These are phyloP conservation scores for Pistacia atlantica DNA, from an alignment of 345 rosid genomes.

Conservation along the genomic window DNA sequence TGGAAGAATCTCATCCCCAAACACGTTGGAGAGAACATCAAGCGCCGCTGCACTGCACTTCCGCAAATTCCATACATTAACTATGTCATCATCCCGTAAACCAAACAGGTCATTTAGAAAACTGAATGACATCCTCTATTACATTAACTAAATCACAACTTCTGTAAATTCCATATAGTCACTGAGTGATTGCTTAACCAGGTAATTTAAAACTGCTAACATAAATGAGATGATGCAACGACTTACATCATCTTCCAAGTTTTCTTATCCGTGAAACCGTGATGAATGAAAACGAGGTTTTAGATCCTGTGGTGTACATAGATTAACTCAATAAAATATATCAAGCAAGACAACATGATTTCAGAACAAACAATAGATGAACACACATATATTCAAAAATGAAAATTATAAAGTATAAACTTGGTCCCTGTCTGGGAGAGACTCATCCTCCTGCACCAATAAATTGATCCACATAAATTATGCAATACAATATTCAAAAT, in stretches of 20 bases:
- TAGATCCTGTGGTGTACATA: constrained; percentile 64
- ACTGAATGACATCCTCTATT: not conserved
- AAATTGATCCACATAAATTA: constrained; percentile 13
- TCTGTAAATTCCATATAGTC: not conserved
- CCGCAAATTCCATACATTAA: constrained; percentile 86
- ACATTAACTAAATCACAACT: not conserved
- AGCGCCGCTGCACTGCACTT: constrained; percentile 99
- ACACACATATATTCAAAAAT: not conserved
- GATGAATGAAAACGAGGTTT: constrained; percentile 97
- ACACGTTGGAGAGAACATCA: constrained; percentile 82
- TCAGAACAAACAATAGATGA: not conserved
- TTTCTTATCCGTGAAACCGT: constrained; percentile 86
- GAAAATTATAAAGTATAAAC: constrained; percentile 39
- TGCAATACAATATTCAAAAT: constrained; percentile 13
- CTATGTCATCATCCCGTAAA: constrained; percentile 77
- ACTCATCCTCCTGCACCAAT: constrained; percentile 86
- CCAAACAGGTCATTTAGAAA: constrained; percentile 18
- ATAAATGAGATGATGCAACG: not conserved
- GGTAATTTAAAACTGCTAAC: not conserved
- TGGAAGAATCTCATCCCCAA: constrained; percentile 97
- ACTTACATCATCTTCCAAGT: constrained; percentile 76
- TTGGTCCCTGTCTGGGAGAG: constrained; percentile 98
- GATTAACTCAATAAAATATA: constrained; percentile 12
- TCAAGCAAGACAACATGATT: constrained; percentile 3
- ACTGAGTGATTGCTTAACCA: not conserved